Conservation (phyloP, 345 rosid genomes). For the Brassica nigra region DNA sequence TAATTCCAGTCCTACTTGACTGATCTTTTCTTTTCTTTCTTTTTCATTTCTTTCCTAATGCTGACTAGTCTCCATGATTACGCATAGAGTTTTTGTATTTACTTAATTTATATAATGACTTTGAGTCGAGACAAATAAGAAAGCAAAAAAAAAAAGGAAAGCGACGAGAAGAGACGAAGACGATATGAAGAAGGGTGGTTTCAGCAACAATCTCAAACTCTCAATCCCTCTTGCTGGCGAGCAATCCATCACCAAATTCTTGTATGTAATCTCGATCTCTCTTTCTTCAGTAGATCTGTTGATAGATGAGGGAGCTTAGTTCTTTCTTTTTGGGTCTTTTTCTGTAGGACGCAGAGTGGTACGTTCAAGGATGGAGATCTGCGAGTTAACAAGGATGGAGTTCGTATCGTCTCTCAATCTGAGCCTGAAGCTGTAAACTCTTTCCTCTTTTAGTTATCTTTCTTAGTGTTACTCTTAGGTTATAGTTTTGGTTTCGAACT, state of each 20-base stretch:
- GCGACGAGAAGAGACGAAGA: neutral
- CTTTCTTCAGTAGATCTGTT: conserved; percentile 1
- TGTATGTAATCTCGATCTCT: conserved; percentile 57
- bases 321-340: neutral
- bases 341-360: conserved; percentile 74
- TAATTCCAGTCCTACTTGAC: no score
- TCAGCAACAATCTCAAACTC: conserved; percentile 62
- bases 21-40: neutral
- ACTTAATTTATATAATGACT: conserved; percentile 11
- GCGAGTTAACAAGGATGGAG: conserved; percentile 86
- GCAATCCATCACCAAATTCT: conserved; percentile 61
- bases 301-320: neutral
- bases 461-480: neutral
- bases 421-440: conserved; percentile 62
- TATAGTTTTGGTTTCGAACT: neutral
- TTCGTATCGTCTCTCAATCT: conserved; percentile 65
- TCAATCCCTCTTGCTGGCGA: conserved; percentile 61
- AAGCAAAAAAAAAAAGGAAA: neutral
- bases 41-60: neutral
- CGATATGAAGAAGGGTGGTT: conserved; percentile 70
- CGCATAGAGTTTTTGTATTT: neutral
- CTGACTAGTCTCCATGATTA: conserved; percentile 19
- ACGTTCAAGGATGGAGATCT: conserved; percentile 94
- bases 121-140: neutral
- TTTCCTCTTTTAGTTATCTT: neutral